These are phyloP conservation scores for Aspergillus leporis DNA, from an alignment of 495 filamentous ascomycete genomes.

Conservation along the genomic window DNA sequence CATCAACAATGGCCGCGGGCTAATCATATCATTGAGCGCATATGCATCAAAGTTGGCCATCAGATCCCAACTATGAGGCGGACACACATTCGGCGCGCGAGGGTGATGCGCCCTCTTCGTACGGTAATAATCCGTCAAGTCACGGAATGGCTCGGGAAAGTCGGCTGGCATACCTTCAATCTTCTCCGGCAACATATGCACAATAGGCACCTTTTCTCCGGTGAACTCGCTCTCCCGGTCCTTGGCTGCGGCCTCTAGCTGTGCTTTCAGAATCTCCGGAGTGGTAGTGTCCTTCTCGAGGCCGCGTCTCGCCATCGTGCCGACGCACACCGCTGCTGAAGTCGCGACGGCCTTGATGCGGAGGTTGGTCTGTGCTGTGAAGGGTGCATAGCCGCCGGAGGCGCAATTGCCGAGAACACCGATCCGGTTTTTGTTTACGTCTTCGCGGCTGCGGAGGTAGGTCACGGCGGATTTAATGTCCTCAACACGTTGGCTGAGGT, in stretches of 20 bases:
- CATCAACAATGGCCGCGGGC: too few species aligned
- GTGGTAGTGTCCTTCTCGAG: not conserved
- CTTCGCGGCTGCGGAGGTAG: not conserved
- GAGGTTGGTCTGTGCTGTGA: not conserved
- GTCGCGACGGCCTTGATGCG: not conserved
- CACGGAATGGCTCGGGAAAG: not conserved
- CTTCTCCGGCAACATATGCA: not conserved
- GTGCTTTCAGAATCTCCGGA: not conserved
- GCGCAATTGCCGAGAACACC: too few species aligned
- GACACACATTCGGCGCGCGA: not conserved
- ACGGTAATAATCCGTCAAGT: not conserved
- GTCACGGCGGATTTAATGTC: not conserved
- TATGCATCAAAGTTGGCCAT: not conserved
- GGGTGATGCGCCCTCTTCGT: not conserved
- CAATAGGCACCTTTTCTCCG: not conserved
- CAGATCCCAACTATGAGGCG: not conserved
- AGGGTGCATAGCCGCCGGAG: not conserved
- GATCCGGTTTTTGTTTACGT: too few species aligned
- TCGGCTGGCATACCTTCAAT: not conserved
- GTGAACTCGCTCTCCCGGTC: too few species aligned
- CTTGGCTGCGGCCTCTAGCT: too few species aligned
- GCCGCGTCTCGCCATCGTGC: too few species aligned
- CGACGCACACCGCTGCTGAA: too few species aligned
- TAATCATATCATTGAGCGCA: not conserved
- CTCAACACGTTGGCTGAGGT: too few species aligned